Conservation (phyloP, 331 rosid species). For the Stylosanthes scabra region DNA sequence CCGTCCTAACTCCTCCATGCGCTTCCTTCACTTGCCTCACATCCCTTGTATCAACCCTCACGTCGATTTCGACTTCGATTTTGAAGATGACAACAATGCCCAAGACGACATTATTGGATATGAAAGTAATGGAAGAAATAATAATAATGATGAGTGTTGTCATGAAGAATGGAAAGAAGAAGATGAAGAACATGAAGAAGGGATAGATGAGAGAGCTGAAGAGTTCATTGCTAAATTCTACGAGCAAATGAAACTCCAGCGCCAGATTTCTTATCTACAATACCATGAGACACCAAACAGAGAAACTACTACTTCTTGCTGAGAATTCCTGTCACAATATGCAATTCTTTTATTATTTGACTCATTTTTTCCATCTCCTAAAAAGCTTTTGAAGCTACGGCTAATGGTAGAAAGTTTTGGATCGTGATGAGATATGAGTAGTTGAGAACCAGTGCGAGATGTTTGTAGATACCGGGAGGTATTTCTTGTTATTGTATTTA, state of each 20-base stretch:
- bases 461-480: conserved; percentile 50
- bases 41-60: conserved; percentile 78
- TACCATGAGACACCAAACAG: conserved; percentile 44
- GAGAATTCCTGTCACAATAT: too few species aligned
- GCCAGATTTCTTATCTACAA: conserved; percentile 71
- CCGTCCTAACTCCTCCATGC: conserved; percentile 57
- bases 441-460: conserved; percentile 31
- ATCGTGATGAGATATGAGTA: not conserved
- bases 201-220: conserved; percentile 72
- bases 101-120: conserved; percentile 2
- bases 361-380: not conserved
- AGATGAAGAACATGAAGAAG: conserved; percentile 44
- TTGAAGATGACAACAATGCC: conserved; percentile 29
- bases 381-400: conserved; percentile 20
- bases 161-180: conserved; percentile 29
- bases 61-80: conserved; percentile 65
- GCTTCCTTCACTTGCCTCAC: conserved; percentile 62
- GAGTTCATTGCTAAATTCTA: conserved; percentile 87
- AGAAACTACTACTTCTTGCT: conserved; percentile 24
- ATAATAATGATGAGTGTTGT: conserved; percentile 28
- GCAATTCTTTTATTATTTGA: not conserved
- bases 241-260: conserved; percentile 80
- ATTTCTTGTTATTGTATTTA: conserved; percentile 41
- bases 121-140: conserved; percentile 34
- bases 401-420: not conserved